Base-by-base conservation (phyloP, 2,329 filamentous ascomycete genomes). In the Fusarium odoratissimum region DNA sequence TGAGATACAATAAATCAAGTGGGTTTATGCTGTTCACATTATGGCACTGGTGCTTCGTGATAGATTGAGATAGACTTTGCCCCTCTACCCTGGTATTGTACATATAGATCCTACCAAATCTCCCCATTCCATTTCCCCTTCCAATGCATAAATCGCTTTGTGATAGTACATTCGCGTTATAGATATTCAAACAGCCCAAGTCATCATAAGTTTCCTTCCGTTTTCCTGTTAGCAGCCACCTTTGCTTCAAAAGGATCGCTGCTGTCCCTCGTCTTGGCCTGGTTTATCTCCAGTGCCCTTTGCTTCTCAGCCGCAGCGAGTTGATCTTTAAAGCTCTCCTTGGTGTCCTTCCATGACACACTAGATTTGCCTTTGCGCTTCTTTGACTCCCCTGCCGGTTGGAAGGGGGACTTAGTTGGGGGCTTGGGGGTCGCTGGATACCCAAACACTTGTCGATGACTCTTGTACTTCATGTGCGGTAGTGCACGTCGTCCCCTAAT, bases 401-500 rank as follows among this genome's bases (percentile, higher is more conserved):
- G 28, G 23, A 75, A 77, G 13, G 75, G 75, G 8, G 75, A 77
- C 44, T 60, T 61, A 21, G 59, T 44, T 10, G 64, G 31, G 12
- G 61, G 31, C 42, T 63, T 78, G 17, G 64, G 59, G 64, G 74
- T 77, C 49, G 71, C 73, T 8, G 66, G 42, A 25, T 62, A 73
- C 13, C 79, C 77, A 51, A 79, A 81, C n/a, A 81, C 75, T 52
- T 75, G 56, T 23, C 75, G 64, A 45, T 80, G 71, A 38, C 72
- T 77, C 67, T 75, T 58, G 33, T 67, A 75, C 55, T 81, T 81
- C 61, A 76, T 80, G 28, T 79, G 71, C 17, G 78, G 64, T n/a
- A 78, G 38, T 30, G 75, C 69, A 5, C 28, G 30, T 12, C 74
- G 66, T 10, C 79, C 80, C n/a, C 80, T 78, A 9, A 82, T 54